phyloP scores from a whole-genome alignment of 345 rosid species.

The Alliaria petiolata region DNA sequence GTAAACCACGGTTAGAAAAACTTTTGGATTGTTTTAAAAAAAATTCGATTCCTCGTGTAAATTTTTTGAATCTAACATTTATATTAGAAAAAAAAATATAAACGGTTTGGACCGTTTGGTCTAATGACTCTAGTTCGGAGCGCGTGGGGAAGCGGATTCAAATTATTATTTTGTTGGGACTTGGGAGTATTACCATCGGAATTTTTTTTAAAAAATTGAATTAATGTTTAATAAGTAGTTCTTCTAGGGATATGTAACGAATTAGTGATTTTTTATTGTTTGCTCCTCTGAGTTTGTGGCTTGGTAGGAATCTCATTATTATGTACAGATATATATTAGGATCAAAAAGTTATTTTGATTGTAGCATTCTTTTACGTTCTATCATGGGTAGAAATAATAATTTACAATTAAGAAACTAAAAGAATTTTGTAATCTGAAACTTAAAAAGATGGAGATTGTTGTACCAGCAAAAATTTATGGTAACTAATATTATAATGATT shows the following conservation, averaged over 20 bases:
- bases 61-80: too few species aligned
- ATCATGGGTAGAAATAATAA: background rate
- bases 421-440: background rate
- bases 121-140: background rate
- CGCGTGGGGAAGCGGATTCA: too few species aligned
- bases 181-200: background rate
- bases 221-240: conserved; percentile 6
- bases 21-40: too few species aligned
- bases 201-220: too few species aligned
- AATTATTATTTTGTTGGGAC: too few species aligned
- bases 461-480: background rate
- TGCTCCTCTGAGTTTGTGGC: conserved; percentile 1
- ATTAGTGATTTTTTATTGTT: background rate
- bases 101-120: background rate
- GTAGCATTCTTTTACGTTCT: background rate
- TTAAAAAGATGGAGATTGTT: conserved; percentile 5
- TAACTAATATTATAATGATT: background rate
- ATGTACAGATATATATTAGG: too few species aligned
- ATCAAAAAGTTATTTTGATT: background rate
- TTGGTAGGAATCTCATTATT: background rate
- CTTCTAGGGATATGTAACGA: conserved; percentile 20
- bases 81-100: too few species aligned
- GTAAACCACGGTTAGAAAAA: background rate
- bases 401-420: background rate
- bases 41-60: too few species aligned